Conservation (phyloP, 2,329 filamentous ascomycete genomes). For the Microdochium nivale region DNA sequence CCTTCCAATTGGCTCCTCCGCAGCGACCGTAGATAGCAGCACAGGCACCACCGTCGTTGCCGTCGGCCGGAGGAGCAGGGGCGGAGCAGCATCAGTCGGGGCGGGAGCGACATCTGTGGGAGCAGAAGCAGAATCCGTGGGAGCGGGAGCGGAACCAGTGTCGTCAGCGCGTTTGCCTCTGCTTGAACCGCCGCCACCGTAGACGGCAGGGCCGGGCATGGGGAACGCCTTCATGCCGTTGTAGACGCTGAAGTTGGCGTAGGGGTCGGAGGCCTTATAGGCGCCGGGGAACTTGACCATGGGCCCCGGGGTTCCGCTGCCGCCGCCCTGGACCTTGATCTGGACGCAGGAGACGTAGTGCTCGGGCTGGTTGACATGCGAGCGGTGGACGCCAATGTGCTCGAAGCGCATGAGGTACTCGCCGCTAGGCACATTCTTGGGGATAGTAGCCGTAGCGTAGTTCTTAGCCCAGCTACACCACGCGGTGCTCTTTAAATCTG, state of each 20-base stretch:
- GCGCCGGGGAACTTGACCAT: slow-evolving; percentile 43
- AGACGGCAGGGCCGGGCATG: not conserved
- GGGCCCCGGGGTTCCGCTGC: not conserved
- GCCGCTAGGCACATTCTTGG: slow-evolving; percentile 20
- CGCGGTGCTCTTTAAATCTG: slow-evolving; percentile 1
- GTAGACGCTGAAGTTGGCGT: not conserved
- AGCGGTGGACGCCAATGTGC: slow-evolving; percentile 10
- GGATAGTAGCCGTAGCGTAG: slow-evolving; percentile 21
- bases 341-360: slow-evolving; percentile 35
- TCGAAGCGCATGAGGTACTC: slow-evolving; percentile 26
- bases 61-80: no score
- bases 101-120: no score
- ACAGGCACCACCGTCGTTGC: no score
- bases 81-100: no score
- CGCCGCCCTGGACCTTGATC: slow-evolving; percentile 38
- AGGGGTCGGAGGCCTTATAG: slow-evolving; percentile 36
- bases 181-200: not conserved
- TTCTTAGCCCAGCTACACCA: slow-evolving; percentile 10
- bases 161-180: not conserved
- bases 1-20: no score
- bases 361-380: not conserved
- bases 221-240: not conserved
- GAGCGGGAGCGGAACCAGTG: not conserved
- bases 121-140: not conserved
- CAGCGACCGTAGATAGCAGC: no score